These are phyloP conservation scores for Salicornia ramosissima DNA, from an alignment of 148 eudicot genomes.

Conservation along the genomic window DNA sequence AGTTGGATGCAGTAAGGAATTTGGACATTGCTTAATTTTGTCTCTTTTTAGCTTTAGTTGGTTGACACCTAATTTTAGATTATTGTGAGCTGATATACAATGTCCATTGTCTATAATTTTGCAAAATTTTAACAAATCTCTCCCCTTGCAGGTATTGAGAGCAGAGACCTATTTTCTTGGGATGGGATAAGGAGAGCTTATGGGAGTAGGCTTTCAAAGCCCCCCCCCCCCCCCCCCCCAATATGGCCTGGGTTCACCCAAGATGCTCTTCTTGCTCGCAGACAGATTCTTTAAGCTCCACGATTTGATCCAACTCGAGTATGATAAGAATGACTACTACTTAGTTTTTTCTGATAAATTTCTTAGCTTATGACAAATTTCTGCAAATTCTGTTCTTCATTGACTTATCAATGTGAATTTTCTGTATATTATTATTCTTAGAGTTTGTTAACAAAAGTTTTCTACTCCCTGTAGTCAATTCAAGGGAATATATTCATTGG, in stretches of 20 bases:
- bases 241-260: slow-evolving; percentile 80
- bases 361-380: no score
- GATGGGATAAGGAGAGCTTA: slow-evolving; percentile 83
- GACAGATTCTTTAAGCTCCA: slow-evolving; percentile 86
- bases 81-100: neutral
- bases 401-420: no score
- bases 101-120: neutral
- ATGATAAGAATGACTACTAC: no score
- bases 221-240: no score
- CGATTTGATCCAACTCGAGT: no score
- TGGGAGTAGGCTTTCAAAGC: slow-evolving; percentile 66
- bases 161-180: slow-evolving; percentile 81
- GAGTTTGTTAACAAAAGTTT: no score
- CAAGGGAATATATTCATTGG: no score
- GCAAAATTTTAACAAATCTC: neutral
- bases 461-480: no score
- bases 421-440: no score
- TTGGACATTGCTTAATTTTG: neutral
- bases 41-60: neutral
- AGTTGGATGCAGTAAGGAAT: neutral
- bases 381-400: no score
- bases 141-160: slow-evolving; percentile 44
- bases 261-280: slow-evolving; percentile 62
- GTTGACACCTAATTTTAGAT: neutral
- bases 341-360: no score